phyloP scores from a whole-genome alignment of 1,284 basidiomycete species.

The Ceratobasidium papillatum region DNA sequence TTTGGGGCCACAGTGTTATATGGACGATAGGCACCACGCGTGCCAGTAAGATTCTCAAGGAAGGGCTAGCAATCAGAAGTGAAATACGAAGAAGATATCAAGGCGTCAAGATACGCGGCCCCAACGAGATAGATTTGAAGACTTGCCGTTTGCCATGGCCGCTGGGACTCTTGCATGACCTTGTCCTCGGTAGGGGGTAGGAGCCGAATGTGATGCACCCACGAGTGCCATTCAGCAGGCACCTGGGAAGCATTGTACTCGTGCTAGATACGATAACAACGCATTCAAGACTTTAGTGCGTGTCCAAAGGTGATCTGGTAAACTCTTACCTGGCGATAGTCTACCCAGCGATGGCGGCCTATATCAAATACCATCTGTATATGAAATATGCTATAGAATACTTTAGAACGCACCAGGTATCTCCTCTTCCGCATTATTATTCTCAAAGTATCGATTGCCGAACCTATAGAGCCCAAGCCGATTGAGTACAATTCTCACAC shows the following conservation, averaged over 20 bases:
- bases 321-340: slow-evolving; percentile 76
- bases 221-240: slow-evolving; percentile 93
- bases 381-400: background rate
- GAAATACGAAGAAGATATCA: slow-evolving; percentile 5
- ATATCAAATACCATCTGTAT: slow-evolving; percentile 13
- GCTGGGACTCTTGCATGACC: slow-evolving; percentile 71
- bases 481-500: slow-evolving; percentile 2
- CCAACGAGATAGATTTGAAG: slow-evolving; percentile 43
- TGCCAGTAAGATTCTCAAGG: slow-evolving; percentile 89
- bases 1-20: slow-evolving; percentile 90
- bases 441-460: slow-evolving; percentile 92
- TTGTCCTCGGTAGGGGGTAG: slow-evolving; percentile 79
- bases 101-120: background rate
- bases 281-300: background rate
- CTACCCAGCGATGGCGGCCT: slow-evolving; percentile 95
- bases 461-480: slow-evolving; percentile 61
- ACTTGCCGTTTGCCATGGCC: slow-evolving; percentile 84
- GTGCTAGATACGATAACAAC: slow-evolving; percentile 59
- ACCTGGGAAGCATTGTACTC: slow-evolving; percentile 90
- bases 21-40: slow-evolving; percentile 83
- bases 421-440: slow-evolving; percentile 83
- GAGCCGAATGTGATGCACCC: slow-evolving; percentile 90
- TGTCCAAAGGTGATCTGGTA: background rate
- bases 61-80: slow-evolving; percentile 62
- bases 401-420: slow-evolving; percentile 71